phyloP scores from a whole-genome alignment of 495 filamentous ascomycete genomes.

The Neurospora sp. region DNA sequence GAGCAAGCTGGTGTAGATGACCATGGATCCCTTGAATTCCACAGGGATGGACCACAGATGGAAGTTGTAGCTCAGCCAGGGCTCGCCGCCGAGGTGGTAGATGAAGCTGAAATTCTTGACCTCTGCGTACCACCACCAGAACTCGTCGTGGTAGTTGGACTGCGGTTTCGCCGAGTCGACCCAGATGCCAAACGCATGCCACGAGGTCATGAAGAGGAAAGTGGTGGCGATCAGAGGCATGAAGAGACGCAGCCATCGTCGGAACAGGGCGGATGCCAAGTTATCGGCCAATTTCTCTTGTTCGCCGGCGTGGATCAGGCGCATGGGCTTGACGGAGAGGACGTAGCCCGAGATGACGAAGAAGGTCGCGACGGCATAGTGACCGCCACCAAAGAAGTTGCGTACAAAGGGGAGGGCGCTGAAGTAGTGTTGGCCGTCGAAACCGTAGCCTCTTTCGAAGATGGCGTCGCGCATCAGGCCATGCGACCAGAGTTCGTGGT shows the following conservation, averaged over 20 bases:
- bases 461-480: constrained; percentile 12
- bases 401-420: constrained; percentile 28
- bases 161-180: constrained; percentile 20
- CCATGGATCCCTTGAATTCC: constrained; percentile 33
- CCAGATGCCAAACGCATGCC: constrained; percentile 37
- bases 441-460: constrained; percentile 26
- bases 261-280: constrained; percentile 21
- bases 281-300: constrained; percentile 24
- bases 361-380: constrained; percentile 43
- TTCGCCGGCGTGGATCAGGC: constrained; percentile 38
- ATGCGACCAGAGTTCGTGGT: constrained; percentile 32
- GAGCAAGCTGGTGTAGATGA: constrained; percentile 36
- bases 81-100: constrained; percentile 32
- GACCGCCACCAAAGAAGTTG: constrained; percentile 33
- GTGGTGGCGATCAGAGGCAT: constrained; percentile 32
- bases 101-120: constrained; percentile 52
- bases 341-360: constrained; percentile 42
- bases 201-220: constrained; percentile 39
- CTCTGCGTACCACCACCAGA: constrained; percentile 46
- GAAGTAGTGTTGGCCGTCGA: constrained; percentile 27
- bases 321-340: constrained; percentile 39
- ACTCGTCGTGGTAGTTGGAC: constrained; percentile 29
- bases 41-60: constrained; percentile 35
- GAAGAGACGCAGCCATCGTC: constrained; percentile 26
- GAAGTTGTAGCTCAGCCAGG: constrained; percentile 27